Evolutionary conservation across 352 stramenopile genomes (phyloP).

Genomic region (Pythium aristosporum): DNA sequence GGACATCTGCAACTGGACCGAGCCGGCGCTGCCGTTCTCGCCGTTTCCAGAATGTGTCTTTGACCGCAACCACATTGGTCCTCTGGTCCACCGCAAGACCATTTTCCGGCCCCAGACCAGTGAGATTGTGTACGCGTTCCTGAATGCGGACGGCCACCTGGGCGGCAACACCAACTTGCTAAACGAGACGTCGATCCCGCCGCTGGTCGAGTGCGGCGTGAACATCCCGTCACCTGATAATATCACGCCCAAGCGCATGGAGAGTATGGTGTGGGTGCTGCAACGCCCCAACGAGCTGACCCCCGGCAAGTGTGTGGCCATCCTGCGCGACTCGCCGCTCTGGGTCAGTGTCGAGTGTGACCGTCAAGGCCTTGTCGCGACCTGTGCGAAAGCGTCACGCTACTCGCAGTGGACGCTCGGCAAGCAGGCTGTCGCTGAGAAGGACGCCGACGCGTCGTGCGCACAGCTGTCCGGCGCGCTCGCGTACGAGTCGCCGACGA

Average conservation of each 20-base stretch:
- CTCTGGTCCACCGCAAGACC: slow-evolving; percentile 44
- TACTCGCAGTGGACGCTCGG: slow-evolving; percentile 24
- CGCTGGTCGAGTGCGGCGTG: slow-evolving; percentile 64
- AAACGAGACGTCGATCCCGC: slow-evolving; percentile 62
- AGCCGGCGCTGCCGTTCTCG: slow-evolving; percentile 57
- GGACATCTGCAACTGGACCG: slow-evolving; percentile 74
- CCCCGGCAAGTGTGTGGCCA: slow-evolving; percentile 45
- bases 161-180: slow-evolving; percentile 67
- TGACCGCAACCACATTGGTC: slow-evolving; percentile 35
- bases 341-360: slow-evolving; percentile 68
- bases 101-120: slow-evolving; percentile 84
- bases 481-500: slow-evolving; percentile 18
- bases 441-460: slow-evolving; percentile 24
- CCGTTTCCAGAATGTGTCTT: slow-evolving; percentile 68
- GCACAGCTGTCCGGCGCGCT: neutral
- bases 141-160: slow-evolving; percentile 76
- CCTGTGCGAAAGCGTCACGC: slow-evolving; percentile 8
- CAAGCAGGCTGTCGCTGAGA: slow-evolving; percentile 14
- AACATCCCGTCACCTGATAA: slow-evolving; percentile 84
- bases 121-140: slow-evolving; percentile 81
- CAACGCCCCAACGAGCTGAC: slow-evolving; percentile 32
- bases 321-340: slow-evolving; percentile 35
- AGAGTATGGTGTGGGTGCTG: slow-evolving; percentile 67
- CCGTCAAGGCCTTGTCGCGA: slow-evolving; percentile 19
- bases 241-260: slow-evolving; percentile 80